phyloP scores from a whole-genome alignment of 2,329 filamentous ascomycete species.

The Paracoccidioides brasiliensis region DNA sequence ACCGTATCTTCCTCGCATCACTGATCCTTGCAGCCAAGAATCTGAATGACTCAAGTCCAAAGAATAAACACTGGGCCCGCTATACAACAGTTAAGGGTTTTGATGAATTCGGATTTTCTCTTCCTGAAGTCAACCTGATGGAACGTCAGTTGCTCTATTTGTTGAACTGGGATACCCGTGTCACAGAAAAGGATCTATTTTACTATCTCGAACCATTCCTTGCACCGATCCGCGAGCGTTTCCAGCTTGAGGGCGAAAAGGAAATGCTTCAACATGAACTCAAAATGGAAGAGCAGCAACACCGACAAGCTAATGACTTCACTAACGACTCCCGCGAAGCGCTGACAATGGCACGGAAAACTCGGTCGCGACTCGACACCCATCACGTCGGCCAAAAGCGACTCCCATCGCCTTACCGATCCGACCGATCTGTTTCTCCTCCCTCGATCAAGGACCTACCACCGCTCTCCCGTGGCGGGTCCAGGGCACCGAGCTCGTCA shows the following conservation, averaged over 20 bases:
- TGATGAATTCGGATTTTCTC: constrained; percentile 75
- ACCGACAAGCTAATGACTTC: background rate
- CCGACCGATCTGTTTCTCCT: constrained; percentile 29
- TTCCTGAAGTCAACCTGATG: constrained; percentile 97
- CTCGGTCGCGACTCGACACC: constrained; percentile 10
- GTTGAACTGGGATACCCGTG: constrained; percentile 84
- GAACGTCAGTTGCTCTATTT: constrained; percentile 96
- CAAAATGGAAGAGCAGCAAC: background rate
- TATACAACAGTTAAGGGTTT: constrained; percentile 68
- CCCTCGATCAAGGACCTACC: constrained; percentile 34
- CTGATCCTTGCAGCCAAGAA: constrained; percentile 73
- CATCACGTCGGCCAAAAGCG: constrained; percentile 26
- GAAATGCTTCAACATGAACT: constrained; percentile 1
- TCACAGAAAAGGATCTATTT: constrained; percentile 75
- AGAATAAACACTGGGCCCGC: constrained; percentile 99
- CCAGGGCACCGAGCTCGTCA: constrained; percentile 26
- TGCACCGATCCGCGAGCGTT: constrained; percentile 55
- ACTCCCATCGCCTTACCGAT: constrained; percentile 25
- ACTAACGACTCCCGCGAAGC: constrained; percentile 7
- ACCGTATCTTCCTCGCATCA: constrained; percentile 81
- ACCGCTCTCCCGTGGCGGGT: constrained; percentile 28
- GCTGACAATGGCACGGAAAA: background rate
- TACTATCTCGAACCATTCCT: constrained; percentile 79
- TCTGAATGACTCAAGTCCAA: constrained; percentile 93
- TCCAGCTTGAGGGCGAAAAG: constrained; percentile 7